Conservation (phyloP, 23 red algal genomes). For the Gracilaria caudata region DNA sequence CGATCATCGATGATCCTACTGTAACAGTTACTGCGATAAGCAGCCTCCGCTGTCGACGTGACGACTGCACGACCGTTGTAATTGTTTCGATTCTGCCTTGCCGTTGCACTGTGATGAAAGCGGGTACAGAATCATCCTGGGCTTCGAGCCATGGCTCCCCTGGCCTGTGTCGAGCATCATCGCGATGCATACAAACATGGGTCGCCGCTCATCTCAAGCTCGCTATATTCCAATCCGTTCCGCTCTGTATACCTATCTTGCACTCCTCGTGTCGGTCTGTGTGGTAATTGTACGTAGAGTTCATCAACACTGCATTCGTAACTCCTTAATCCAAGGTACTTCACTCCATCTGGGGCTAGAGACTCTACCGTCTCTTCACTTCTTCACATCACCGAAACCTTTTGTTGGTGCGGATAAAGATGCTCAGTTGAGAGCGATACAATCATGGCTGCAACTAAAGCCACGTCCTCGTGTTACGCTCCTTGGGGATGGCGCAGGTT, state of each 20-base stretch:
- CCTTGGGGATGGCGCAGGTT: constrained; percentile 73
- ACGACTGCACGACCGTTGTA: constrained; percentile 3
- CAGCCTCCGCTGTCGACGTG: background rate
- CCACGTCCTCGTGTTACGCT: constrained; percentile 72
- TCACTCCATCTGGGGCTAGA: constrained; percentile 1
- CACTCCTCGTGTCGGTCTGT: background rate
- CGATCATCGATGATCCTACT: too few relatives aligned
- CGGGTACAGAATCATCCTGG: background rate
- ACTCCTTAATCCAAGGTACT: background rate
- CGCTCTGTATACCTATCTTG: constrained; percentile 20
- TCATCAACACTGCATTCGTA: background rate
- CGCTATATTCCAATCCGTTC: constrained; percentile 5
- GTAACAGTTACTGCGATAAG: too few relatives aligned
- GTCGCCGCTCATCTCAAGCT: background rate
- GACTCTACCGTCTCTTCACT: constrained; percentile 40
- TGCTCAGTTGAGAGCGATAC: constrained; percentile 71
- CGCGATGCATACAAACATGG: background rate
- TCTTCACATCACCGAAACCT: constrained; percentile 90
- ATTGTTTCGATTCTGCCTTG: background rate
- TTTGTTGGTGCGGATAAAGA: constrained; percentile 75
- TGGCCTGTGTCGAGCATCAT: background rate
- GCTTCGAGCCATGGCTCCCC: background rate
- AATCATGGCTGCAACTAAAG: constrained; percentile 77
- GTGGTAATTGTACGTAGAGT: background rate
- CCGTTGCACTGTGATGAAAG: background rate